A percentile compares a stretch with the other conserved stretches of the same genome.
These are phyloP conservation scores for Nicotiana tabacum DNA, from an alignment of 257 asterid species.

Conservation along the genomic window DNA sequence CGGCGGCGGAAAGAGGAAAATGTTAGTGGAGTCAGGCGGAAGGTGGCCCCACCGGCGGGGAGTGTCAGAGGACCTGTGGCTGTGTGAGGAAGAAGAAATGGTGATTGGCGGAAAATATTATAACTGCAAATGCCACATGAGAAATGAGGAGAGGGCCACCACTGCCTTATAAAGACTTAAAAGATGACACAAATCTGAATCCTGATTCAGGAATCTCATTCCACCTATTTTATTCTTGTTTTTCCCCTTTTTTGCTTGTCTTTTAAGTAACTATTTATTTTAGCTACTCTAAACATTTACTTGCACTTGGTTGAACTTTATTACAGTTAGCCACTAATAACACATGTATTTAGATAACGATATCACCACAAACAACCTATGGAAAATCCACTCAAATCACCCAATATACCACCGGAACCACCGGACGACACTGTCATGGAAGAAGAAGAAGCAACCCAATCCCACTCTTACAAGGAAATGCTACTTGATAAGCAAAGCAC, in stretches of 20 bases:
- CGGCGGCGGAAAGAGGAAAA: background rate
- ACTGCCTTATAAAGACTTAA: background rate
- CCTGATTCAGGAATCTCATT: background rate
- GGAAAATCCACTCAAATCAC: too few relatives aligned
- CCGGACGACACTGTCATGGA: too few relatives aligned
- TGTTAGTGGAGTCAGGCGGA: background rate
- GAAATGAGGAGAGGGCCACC: background rate
- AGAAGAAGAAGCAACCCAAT: too few relatives aligned
- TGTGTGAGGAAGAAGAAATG: background rate
- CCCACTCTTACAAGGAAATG: too few relatives aligned
- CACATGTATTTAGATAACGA: too few relatives aligned
- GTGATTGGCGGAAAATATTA: conserved; percentile 9
- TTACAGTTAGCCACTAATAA: too few relatives aligned
- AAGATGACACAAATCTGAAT: background rate
- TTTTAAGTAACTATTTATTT: too few relatives aligned
- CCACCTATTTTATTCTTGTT: background rate
- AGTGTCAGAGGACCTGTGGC: background rate
- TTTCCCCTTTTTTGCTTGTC: background rate
- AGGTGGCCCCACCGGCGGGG: background rate
- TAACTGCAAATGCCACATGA: background rate
- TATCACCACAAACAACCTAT: too few relatives aligned
- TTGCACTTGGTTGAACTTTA: too few relatives aligned
- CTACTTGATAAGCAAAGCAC: too few relatives aligned
- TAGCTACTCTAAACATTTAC: too few relatives aligned
- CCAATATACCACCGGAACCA: too few relatives aligned